A percentile compares a stretch with the other conserved stretches of the same genome.
Evolutionary conservation across 345 rosid species (phyloP).

Genomic region (Rhodamnia argentea): DNA sequence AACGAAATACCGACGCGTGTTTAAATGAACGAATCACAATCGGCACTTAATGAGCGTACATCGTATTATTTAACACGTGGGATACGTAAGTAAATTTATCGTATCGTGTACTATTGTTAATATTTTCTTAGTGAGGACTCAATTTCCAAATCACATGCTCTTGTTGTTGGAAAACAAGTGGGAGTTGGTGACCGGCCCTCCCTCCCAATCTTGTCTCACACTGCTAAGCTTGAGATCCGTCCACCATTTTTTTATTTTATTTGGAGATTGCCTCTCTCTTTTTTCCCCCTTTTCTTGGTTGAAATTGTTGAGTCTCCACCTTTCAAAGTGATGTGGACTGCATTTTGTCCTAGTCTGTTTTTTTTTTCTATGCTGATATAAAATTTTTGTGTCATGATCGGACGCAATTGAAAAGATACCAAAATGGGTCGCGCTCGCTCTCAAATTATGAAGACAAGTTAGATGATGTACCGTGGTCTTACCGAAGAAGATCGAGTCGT

Average conservation of each 20-base stretch:
- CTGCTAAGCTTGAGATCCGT: background rate
- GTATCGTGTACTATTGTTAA: background rate
- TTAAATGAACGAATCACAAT: too few species aligned
- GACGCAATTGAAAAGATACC: background rate
- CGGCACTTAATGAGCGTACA: too few species aligned
- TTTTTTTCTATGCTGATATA: background rate
- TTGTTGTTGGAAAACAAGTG: slow-evolving; percentile 58
- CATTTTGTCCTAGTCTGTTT: background rate
- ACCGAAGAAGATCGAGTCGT: background rate
- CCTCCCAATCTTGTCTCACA: background rate
- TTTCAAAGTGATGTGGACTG: background rate
- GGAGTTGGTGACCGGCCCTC: slow-evolving; percentile 51
- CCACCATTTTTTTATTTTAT: background rate
- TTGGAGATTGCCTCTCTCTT: background rate
- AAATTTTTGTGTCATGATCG: background rate
- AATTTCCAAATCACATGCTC: slow-evolving; percentile 24
- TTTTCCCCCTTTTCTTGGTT: background rate
- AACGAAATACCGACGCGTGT: too few species aligned
- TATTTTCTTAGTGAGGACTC: background rate
- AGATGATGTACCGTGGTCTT: background rate
- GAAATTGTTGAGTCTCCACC: background rate
- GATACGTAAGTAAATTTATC: background rate
- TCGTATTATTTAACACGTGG: too few species aligned
- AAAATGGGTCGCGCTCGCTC: background rate
- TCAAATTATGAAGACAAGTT: background rate